phyloP scores from a whole-genome alignment of 768 basidiomycete genomes.

The Russula virescens region DNA sequence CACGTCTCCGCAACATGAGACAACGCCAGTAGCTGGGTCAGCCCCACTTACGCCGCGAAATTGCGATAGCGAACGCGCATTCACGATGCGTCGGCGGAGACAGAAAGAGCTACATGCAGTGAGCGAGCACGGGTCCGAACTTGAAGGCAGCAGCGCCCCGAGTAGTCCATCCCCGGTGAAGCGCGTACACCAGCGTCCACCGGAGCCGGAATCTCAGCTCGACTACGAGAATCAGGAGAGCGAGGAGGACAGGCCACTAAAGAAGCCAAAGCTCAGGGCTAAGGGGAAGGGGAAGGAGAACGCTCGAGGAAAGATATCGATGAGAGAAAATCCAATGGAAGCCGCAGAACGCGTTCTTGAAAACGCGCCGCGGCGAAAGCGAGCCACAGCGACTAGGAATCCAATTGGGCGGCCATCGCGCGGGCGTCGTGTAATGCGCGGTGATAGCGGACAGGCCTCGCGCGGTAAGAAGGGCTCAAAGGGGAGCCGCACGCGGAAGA shows the following conservation, averaged over 20 bases:
- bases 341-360: constrained; percentile 16
- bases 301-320: constrained; percentile 33
- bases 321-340: constrained; percentile 4
- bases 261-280: constrained; percentile 26
- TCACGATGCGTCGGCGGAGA: constrained; percentile 24
- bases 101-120: constrained; percentile 15
- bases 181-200: constrained; percentile 7
- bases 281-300: constrained; percentile 27
- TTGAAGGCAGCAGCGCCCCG: constrained; percentile 7
- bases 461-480: constrained; percentile 1
- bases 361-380: constrained; percentile 12
- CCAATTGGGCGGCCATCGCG: not conserved
- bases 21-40: constrained; percentile 5
- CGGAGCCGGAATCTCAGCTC: constrained; percentile 9
- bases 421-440: not conserved
- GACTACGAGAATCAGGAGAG: constrained; percentile 15
- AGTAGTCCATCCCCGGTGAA: constrained; percentile 25
- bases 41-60: constrained; percentile 20
- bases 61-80: constrained; percentile 14
- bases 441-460: not conserved
- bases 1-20: not conserved
- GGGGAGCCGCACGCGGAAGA: constrained; percentile 13
- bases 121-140: constrained; percentile 15
- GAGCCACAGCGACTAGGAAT: not conserved
- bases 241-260: constrained; percentile 33